phyloP scores from a whole-genome alignment of 2,329 filamentous ascomycete species.

The Verticillium albo-atrum region DNA sequence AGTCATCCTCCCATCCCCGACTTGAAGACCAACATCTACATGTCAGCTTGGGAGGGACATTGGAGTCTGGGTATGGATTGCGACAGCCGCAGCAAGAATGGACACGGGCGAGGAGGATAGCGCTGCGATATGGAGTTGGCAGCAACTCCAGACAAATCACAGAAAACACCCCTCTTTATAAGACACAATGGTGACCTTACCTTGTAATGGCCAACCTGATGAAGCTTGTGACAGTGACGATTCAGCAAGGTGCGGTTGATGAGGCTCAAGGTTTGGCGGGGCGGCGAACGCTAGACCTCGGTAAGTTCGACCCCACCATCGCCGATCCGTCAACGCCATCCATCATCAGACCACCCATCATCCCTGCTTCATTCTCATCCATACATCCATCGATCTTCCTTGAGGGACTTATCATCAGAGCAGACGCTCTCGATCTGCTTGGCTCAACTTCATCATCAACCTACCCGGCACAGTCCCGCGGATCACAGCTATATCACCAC shows the following conservation, averaged over 20 bases:
- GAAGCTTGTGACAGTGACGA: neutral
- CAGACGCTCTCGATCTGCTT: neutral
- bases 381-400: neutral
- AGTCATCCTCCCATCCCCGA: neutral
- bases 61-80: neutral
- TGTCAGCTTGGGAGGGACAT: neutral
- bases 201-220: neutral
- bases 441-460: neutral
- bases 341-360: neutral
- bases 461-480: neutral
- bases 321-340: neutral
- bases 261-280: neutral
- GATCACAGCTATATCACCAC: neutral
- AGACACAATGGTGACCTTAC: neutral
- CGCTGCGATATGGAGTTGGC: neutral
- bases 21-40: neutral
- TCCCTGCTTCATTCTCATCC: neutral
- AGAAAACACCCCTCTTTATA: neutral
- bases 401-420: neutral
- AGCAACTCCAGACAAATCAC: neutral
- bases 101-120: neutral
- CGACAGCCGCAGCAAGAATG: neutral
- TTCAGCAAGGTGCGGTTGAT: neutral
- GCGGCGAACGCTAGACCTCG: neutral
- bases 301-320: neutral